Evolutionary conservation across 2,329 filamentous ascomycete species (phyloP).

Genomic region (Hymenoscyphus salicellus): DNA sequence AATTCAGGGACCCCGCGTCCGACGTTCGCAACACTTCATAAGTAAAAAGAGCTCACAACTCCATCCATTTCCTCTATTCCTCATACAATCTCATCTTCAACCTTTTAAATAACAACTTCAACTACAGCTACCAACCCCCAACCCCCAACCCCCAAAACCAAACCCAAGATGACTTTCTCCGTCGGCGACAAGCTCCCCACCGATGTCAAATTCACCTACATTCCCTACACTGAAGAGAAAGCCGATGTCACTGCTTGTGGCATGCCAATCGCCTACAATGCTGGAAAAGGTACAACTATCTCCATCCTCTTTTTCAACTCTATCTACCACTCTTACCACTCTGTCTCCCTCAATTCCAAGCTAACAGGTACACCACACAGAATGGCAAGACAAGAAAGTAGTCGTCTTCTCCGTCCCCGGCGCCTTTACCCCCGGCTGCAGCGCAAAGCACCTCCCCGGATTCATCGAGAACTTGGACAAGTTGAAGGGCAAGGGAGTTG

Average conservation of each 20-base stretch:
- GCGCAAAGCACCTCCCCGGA: constrained; percentile 64
- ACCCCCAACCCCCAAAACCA: background rate
- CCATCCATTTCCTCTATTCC: background rate
- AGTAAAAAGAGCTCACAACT: constrained; percentile 3
- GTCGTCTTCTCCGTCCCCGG: constrained; percentile 67
- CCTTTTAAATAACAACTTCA: background rate
- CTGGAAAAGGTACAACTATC: constrained; percentile 60
- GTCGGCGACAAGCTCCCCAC: constrained; percentile 80
- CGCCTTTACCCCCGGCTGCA: constrained; percentile 69
- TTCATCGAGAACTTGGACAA: constrained; percentile 61
- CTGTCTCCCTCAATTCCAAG: background rate
- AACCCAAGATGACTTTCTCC: constrained; percentile 40
- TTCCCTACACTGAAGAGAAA: constrained; percentile 70
- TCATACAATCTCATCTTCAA: background rate
- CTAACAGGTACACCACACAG: constrained; percentile 28
- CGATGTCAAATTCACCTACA: constrained; percentile 78
- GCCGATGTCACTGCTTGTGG: constrained; percentile 72
- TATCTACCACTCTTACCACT: background rate
- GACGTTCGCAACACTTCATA: background rate
- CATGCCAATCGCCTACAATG: constrained; percentile 72
- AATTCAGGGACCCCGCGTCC: background rate
- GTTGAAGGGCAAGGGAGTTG: constrained; percentile 64
- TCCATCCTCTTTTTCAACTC: background rate
- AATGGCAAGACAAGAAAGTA: constrained; percentile 69
- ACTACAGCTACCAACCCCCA: background rate